Base-by-base conservation (phyloP, 306 rosid species). In the Begonia fuchsioides region DNA sequence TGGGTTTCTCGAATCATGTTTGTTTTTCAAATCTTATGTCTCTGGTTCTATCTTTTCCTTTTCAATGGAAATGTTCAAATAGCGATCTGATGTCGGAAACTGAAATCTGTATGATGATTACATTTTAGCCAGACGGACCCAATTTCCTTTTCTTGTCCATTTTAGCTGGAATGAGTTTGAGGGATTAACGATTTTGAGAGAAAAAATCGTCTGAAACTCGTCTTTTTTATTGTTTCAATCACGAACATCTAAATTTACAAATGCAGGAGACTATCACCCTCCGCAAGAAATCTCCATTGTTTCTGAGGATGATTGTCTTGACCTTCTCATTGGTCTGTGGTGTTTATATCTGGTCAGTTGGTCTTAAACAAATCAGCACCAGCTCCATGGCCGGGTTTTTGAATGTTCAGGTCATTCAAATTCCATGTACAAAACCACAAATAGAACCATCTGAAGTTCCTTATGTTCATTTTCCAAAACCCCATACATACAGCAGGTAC, bases 401-500 rank as follows among this genome's bases (percentile, higher is more conserved):
- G 47, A 72, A 67, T 57, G 56, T 78, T 35, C 65, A 72, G 66
- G 66, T 71, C 49, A 56, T 68, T 32, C 79, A 69, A 49, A 66
- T 50, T 52, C 80, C 80, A 59, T 41, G n/a, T 41, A 41, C 45
- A 41, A 48, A 53, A 38, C 68, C 41, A 32, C 49, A 40, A 11
- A 16, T 50, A 39, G 57, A 68, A 39, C 74, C 46, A 50, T 41
- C 39, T 1, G 69, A 79, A 61, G 44, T 65, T 49, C 76, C 78
- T 18, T 55, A 52, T 50, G 60, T 19, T 51, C 90, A 90, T 69
- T 90, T 76, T 62, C 97, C 97, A 17, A 68, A 58, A n/a, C 98
- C 98, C 17, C 41, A 56, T 68, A 71, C 92, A 44, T 90, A 81
- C 71, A 79, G 54, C 93, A 75, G 95, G 95, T 90, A 75, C 10